These are phyloP conservation scores for Macroventuria anomochaeta DNA, from an alignment of 2,329 filamentous ascomycete genomes.

Conservation along the genomic window DNA sequence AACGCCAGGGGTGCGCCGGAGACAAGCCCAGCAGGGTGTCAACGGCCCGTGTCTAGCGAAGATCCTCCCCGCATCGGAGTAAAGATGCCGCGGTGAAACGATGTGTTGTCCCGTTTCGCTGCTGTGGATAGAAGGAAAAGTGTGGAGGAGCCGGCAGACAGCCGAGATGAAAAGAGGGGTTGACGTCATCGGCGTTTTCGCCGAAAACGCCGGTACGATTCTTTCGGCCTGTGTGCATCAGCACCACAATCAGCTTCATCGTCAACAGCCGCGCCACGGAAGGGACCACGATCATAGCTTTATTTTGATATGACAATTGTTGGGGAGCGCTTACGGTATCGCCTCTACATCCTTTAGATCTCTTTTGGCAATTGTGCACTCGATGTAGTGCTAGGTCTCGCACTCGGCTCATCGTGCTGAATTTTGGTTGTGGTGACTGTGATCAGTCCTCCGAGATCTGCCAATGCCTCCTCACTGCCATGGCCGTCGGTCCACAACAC, in stretches of 20 bases:
- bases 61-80: conserved; percentile 13
- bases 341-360: no score
- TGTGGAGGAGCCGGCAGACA: background rate
- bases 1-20: background rate
- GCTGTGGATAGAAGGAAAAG: background rate
- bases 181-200: conserved; percentile 7
- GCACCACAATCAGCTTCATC: no score
- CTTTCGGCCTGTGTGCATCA: no score
- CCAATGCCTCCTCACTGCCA: background rate
- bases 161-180: background rate
- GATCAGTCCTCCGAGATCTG: background rate
- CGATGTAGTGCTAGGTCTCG: background rate
- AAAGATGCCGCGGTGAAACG: conserved; percentile 6
- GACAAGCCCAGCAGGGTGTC: background rate
- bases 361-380: background rate
- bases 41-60: conserved; percentile 1
- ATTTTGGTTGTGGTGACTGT: background rate
- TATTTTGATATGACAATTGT: no score
- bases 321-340: no score
- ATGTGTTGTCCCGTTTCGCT: background rate
- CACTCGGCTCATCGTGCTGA: background rate
- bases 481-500: background rate
- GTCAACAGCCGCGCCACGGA: no score
- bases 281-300: no score
- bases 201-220: background rate